Evolutionary conservation across 2,329 filamentous ascomycete species (phyloP).

Genomic region (Fusarium acutatum): DNA sequence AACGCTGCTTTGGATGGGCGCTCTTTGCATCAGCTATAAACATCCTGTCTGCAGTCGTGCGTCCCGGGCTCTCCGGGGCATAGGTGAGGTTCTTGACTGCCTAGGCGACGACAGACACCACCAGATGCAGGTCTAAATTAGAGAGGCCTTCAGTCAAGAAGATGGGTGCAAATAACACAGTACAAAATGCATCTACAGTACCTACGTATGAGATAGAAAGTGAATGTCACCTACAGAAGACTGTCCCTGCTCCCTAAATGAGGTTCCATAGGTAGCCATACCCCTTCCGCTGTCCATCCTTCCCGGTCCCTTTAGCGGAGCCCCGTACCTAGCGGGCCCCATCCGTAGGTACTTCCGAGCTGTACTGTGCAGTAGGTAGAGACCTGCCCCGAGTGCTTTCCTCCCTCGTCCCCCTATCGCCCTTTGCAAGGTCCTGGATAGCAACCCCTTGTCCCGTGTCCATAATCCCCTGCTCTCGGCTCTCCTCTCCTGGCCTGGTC

Average conservation of each 20-base stretch:
- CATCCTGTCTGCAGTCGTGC: not conserved
- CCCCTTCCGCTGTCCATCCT: slow-evolving; percentile 19
- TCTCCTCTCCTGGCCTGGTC: slow-evolving; percentile 35
- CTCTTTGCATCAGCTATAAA: not conserved
- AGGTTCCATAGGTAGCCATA: slow-evolving; percentile 5
- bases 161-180: slow-evolving; percentile 7
- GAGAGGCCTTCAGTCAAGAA: not conserved
- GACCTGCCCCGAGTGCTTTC: slow-evolving; percentile 2
- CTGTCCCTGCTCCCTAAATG: not conserved
- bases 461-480: slow-evolving; percentile 41
- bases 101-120: slow-evolving; percentile 19
- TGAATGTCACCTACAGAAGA: not conserved
- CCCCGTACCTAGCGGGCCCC: slow-evolving; percentile 15
- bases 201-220: not conserved
- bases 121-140: slow-evolving; percentile 17
- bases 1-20: not conserved
- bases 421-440: slow-evolving; percentile 40
- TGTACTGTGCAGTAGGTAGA: not conserved
- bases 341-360: slow-evolving; percentile 14
- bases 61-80: slow-evolving; percentile 19
- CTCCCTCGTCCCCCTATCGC: slow-evolving; percentile 39
- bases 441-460: slow-evolving; percentile 43
- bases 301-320: slow-evolving; percentile 31
- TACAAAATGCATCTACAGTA: not conserved
- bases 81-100: slow-evolving; percentile 1